Base-by-base conservation (phyloP, 176 grass and related monocot species). In the Musa troglodytarum region DNA sequence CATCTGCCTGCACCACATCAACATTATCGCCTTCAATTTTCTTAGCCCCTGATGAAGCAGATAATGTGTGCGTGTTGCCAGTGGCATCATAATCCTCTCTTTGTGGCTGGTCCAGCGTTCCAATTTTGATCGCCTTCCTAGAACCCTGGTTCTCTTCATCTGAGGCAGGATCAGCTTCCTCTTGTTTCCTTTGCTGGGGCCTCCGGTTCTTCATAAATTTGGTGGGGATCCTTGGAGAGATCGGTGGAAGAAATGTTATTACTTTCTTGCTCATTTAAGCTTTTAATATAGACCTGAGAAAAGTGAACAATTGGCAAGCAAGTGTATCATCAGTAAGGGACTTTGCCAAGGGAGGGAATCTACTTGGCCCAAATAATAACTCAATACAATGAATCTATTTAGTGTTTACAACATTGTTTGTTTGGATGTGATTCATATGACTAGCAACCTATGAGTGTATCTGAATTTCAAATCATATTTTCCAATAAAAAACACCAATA, bases 61-160 rank as follows among this genome's bases (percentile, higher is more conserved):
- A 22, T 14, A 28, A 22, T 77, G 76, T 73, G 65, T 73, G 65
- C 69, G 77, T 78, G 77, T 81, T 82, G 26, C 83, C 82, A 21
- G 76, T 66, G 75, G 20, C 86, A 55, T 72, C 86, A 53, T 89
- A 94, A 57, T 99, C 96, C 88, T 89, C 71, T 99, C 91, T 81
- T 99, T 94, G 82, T 99, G 80, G 75, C 91, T 92, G 8, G 88
- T 92, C 96, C 96, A 99, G 28, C 96, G 86, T 81, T 99, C 96
- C 59, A 99, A 73, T 74, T 99, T 99, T 74, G 96, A 95, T 50
- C 96, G 96, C 9, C 62, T 85, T 86, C 81, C 88, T 92, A 74
- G 96, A 99, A 83, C 85, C 88, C 68, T 89, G 16, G 28, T 90
- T 90, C 69, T 94, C 94, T 82, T 94, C 82, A 63, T 91, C 91